Conservation (phyloP, 1,284 basidiomycete species). For the Tranzscheliella williamsii region DNA sequence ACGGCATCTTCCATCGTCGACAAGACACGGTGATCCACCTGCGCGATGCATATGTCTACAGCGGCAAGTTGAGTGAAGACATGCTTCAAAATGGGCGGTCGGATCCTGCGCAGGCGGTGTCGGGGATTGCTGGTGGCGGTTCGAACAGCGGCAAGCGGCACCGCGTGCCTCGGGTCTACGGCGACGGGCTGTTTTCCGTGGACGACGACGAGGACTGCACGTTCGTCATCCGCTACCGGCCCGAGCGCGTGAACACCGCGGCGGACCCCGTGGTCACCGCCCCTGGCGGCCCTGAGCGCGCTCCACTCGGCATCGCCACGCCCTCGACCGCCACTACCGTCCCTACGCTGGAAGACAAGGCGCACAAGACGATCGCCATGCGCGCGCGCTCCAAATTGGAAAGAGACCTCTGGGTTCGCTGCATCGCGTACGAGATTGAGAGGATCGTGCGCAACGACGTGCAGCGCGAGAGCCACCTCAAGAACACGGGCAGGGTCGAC, state of each 20-base stretch:
- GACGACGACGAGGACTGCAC: constrained; percentile 60
- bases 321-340: constrained; percentile 35
- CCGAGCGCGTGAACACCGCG: constrained; percentile 34
- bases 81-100: constrained; percentile 40
- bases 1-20: constrained; percentile 55
- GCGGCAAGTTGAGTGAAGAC: constrained; percentile 50
- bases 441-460: constrained; percentile 64
- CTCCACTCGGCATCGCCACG: background rate
- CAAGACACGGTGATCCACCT: constrained; percentile 54
- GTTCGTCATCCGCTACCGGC: constrained; percentile 55
- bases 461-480: constrained; percentile 54
- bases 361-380: constrained; percentile 70
- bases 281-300: background rate
- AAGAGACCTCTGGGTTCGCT: constrained; percentile 84
- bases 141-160: constrained; percentile 39
- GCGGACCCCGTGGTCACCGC: constrained; percentile 20
- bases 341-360: constrained; percentile 69
- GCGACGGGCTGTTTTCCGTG: constrained; percentile 49
- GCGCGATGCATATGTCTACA: constrained; percentile 58
- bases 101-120: constrained; percentile 38
- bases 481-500: constrained; percentile 43
- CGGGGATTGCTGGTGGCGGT: constrained; percentile 31
- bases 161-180: constrained; percentile 53
- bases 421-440: constrained; percentile 79
- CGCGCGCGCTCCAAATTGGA: constrained; percentile 77